Evolutionary conservation across 2,329 filamentous ascomycete genomes (phyloP).

Genomic region (Ophiosphaerella herpotricha): DNA sequence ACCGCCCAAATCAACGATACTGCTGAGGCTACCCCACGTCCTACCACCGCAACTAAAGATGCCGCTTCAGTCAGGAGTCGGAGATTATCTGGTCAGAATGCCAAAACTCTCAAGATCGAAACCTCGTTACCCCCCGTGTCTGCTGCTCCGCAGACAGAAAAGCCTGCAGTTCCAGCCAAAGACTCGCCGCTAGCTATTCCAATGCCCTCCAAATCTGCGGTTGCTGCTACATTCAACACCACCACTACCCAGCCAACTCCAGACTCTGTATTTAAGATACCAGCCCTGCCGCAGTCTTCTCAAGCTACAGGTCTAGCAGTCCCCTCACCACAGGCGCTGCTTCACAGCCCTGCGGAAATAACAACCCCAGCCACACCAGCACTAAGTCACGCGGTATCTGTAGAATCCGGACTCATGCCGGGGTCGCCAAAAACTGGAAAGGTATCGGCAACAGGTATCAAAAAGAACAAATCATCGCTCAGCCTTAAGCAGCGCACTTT

Average conservation of each 20-base stretch:
- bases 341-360: slow-evolving; percentile 49
- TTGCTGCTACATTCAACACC: slow-evolving; percentile 32
- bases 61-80: slow-evolving; percentile 68
- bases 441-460: slow-evolving; percentile 40
- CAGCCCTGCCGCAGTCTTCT: slow-evolving; percentile 35
- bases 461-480: slow-evolving; percentile 58
- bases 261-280: slow-evolving; percentile 39
- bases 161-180: slow-evolving; percentile 37
- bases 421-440: slow-evolving; percentile 43
- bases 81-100: slow-evolving; percentile 78
- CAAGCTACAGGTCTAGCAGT: slow-evolving; percentile 31
- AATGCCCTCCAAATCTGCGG: slow-evolving; percentile 43
- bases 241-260: slow-evolving; percentile 27
- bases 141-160: slow-evolving; percentile 42
- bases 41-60: slow-evolving; percentile 31
- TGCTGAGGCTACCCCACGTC: slow-evolving; percentile 35
- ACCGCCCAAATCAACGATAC: slow-evolving; percentile 26
- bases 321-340: slow-evolving; percentile 39
- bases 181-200: slow-evolving; percentile 39
- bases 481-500: slow-evolving; percentile 76
- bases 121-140: slow-evolving; percentile 57
- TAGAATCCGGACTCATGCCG: slow-evolving; percentile 48
- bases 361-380: slow-evolving; percentile 45
- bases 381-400: slow-evolving; percentile 47
- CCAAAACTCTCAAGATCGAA: slow-evolving; percentile 87